Conservation (phyloP, 2,329 filamentous ascomycete species). For the Xylariaceae sp. region DNA sequence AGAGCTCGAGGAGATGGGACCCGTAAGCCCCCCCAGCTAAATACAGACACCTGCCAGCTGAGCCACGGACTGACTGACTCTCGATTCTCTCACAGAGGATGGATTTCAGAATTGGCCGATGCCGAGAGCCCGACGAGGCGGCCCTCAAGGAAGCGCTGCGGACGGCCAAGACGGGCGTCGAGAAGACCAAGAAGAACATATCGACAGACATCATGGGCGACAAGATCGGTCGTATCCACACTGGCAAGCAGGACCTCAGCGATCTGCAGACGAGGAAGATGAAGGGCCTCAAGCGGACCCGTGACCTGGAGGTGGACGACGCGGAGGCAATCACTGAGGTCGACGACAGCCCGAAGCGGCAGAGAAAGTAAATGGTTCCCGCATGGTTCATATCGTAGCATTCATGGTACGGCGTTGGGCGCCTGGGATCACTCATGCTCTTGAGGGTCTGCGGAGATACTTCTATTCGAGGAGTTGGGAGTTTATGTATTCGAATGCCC, state of each 20-base stretch:
- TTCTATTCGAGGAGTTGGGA: constrained; percentile 12
- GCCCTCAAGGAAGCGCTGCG: constrained; percentile 87
- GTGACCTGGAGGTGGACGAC: constrained; percentile 51
- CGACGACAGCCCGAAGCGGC: constrained; percentile 32
- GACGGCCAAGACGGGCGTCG: constrained; percentile 68
- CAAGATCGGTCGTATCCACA: constrained; percentile 88
- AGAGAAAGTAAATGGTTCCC: constrained; percentile 24
- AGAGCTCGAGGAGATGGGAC: constrained; percentile 92
- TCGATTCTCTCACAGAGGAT: constrained; percentile 11
- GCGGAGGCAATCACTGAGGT: constrained; percentile 36
- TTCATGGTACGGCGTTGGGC: constrained; percentile 8
- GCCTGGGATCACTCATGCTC: constrained; percentile 2
- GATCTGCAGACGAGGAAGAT: constrained; percentile 95
- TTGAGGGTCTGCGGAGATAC: constrained; percentile 1
- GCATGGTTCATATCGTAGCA: no score
- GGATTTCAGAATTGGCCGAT: constrained; percentile 68
- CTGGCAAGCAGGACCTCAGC: constrained; percentile 81
- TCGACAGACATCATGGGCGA: constrained; percentile 86
- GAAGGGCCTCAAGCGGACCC: constrained; percentile 90
- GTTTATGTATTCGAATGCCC: no score
- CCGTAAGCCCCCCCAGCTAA: constrained; percentile 49
- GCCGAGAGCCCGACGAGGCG: constrained; percentile 67
- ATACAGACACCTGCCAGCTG: background rate
- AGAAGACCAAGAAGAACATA: constrained; percentile 93
- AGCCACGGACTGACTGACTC: constrained; percentile 30